Evolutionary conservation across 2,329 filamentous ascomycete genomes (phyloP), one percentile per base, ranked within the genome.

Genomic region (Aureobasidium namibiae): DNA sequence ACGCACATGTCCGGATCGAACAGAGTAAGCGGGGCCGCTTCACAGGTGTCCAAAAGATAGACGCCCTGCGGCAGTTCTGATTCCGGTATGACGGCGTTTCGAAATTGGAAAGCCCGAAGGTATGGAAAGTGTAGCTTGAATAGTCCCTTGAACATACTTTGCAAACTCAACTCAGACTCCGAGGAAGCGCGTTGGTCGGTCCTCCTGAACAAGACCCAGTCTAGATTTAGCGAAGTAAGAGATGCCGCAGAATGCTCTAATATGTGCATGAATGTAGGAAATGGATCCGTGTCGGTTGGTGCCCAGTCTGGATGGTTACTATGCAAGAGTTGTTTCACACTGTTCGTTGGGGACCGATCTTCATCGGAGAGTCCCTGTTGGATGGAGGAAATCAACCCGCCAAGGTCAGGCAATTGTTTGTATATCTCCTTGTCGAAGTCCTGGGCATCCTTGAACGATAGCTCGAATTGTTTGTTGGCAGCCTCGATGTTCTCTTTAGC

Each of bases 21-120:
- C 6, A n/a, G 16, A 39, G 42, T 33, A 23, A 6, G 14, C 4
- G 33, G 31, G 7, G 8, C 21, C 23, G 2, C 6, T 21, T n/a
- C 21, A 29, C 59, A 60, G 4, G 29, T 11, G 42, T 70, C 67
- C 5, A 71, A 64, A 0, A 77, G 69, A 46, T 70, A 76, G 1
- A 76, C 54, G 0, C 68, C 69, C 9, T 59, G 41, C 4, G 73
- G 74, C 8, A 77, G 61, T n/a, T 57, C 62, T 1, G 72, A 74
- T 11, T 72, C 66, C 0, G 65, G 52, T 11, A 72, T 67, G 1
- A 76, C 72, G 21, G 74, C 73, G 62, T 78, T 78, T 14, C 76
- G 71, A 31, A 78, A 62, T 56, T 79, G 76, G 29, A 79, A 75
- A n/a, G 74, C 69, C 29, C 73, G 67, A 9, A 79, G 63, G 53